These are phyloP conservation scores for Przewalskia tangutica DNA, from an alignment of 257 asterid species.

Conservation along the genomic window DNA sequence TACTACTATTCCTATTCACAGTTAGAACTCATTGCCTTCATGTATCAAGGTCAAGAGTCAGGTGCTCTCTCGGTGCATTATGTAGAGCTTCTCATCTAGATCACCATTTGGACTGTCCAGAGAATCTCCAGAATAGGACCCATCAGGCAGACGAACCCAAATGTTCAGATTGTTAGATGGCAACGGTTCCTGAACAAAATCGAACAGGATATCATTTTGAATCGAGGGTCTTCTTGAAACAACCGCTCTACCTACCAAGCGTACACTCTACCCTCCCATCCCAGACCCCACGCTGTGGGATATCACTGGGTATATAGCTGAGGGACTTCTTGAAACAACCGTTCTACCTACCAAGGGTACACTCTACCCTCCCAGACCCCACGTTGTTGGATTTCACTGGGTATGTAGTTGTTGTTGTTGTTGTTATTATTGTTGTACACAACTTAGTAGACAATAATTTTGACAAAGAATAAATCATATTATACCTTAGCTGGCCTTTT, in stretches of 20 bases:
- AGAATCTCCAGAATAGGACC: slow-evolving; percentile 72
- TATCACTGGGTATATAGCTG: too few relatives aligned
- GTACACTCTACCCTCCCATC: too few relatives aligned
- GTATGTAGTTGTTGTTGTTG: too few relatives aligned
- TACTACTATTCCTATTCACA: slow-evolving; percentile 31
- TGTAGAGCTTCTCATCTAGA: slow-evolving; percentile 27
- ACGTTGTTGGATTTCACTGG: too few relatives aligned
- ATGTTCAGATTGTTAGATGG: slow-evolving; percentile 68
- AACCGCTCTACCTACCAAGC: too few relatives aligned
- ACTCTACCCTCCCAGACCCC: too few relatives aligned
- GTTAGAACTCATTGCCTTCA: slow-evolving; percentile 21
- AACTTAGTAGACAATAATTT: background rate
- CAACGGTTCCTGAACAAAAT: slow-evolving; percentile 40
- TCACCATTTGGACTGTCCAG: slow-evolving; percentile 65
- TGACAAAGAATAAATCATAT: background rate
- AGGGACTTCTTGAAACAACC: too few relatives aligned
- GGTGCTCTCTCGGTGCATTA: background rate
- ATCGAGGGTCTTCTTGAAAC: too few relatives aligned
- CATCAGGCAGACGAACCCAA: slow-evolving; percentile 74
- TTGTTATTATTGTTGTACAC: too few relatives aligned
- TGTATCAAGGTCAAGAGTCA: slow-evolving; percentile 2
- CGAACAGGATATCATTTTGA: background rate
- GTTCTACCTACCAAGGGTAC: too few relatives aligned
- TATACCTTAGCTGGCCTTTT: background rate
- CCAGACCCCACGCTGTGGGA: too few relatives aligned